These are phyloP conservation scores for Fusarium lateritium DNA, from an alignment of 2,329 filamentous ascomycete species.

Conservation along the genomic window DNA sequence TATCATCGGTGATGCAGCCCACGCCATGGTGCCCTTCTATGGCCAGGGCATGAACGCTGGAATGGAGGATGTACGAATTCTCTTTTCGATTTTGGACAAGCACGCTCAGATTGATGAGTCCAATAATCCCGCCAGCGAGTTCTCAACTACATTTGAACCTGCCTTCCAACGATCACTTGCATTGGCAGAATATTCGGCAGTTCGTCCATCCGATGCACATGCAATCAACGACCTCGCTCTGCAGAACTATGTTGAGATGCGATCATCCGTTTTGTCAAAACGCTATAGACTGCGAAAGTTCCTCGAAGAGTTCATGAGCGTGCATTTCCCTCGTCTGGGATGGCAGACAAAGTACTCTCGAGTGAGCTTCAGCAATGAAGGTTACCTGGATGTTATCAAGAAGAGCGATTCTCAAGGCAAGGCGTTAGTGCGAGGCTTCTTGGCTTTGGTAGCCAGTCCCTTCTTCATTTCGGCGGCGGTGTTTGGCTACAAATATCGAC, in stretches of 20 bases:
- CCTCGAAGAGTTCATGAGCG: constrained; percentile 86
- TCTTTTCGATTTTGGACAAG: constrained; percentile 86
- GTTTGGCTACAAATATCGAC: constrained; percentile 49
- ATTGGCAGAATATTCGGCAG: constrained; percentile 80
- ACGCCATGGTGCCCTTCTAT: constrained; percentile 99
- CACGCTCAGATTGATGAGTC: constrained; percentile 65
- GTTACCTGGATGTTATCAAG: constrained; percentile 85
- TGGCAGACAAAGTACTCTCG: constrained; percentile 95
- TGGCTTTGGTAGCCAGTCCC: constrained; percentile 55
- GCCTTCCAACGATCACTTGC: constrained; percentile 73
- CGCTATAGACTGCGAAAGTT: constrained; percentile 86
- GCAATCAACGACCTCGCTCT: constrained; percentile 94
- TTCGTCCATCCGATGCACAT: constrained; percentile 83
- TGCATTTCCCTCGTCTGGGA: constrained; percentile 81
- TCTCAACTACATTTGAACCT: constrained; percentile 60
- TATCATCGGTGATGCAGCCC: constrained; percentile 92
- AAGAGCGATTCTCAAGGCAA: constrained; percentile 78
- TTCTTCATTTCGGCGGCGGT: constrained; percentile 47
- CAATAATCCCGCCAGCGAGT: constrained; percentile 57
- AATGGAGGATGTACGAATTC: constrained; percentile 90
- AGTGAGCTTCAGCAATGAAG: constrained; percentile 93
- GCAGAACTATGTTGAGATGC: constrained; percentile 95
- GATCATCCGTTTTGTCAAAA: constrained; percentile 83
- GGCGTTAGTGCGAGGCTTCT: constrained; percentile 66
- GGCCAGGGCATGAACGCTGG: constrained; percentile 98